Base-by-base conservation (phyloP, 1,284 basidiomycete species). In the Trichosporon asahii region DNA sequence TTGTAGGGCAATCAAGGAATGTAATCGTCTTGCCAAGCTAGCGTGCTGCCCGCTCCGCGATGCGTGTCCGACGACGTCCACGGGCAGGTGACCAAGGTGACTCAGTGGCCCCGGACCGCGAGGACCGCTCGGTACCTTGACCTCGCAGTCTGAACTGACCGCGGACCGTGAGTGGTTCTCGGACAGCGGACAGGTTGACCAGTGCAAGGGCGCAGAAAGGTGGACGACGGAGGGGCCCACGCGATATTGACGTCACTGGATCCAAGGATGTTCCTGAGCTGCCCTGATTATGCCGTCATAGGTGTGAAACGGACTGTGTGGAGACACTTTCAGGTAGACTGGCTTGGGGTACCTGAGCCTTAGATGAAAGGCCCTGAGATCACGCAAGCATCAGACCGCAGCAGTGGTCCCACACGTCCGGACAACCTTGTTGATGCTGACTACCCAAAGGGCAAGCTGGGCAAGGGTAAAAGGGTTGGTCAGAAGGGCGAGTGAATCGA, bases 401-500 rank as follows among this genome's bases (percentile, higher is more conserved):
- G 49, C 49, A 23, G 49, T 18, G 49, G 49, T 53, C 49, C 49
- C 49, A 53, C 49, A 53, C 49, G 9, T 25, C 23, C 49, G 49
- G 49, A 25, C 49, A 53, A 25, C 49, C 49, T 53, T 53, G 49
- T 53, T 53, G 21, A 18, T 21, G 49, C 49, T 53, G 49, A 25
- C 8, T 25, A 53, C 49, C 49, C 49, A 11, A 11, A 53, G 40
- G 21, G 18, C n/a, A 53, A 25, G 49, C 6, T 25, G 40, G 21
- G 18, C n/a, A 53, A 25, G 49, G 49, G 49, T 23, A 5, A 6
- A n/a, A 25, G 49, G 49, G 49, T 23, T 23, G 9, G 21, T 12
- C 49, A 25, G 49, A 53, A 53, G 49, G 49, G 49, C 49, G 49
- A 53, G 49, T 53, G 49, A 53, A 53, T 53, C 49, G n/a, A 53